These are phyloP conservation scores for Phytophthora macrochlamydospora DNA, from an alignment of 352 stramenopile species.

Conservation along the genomic window DNA sequence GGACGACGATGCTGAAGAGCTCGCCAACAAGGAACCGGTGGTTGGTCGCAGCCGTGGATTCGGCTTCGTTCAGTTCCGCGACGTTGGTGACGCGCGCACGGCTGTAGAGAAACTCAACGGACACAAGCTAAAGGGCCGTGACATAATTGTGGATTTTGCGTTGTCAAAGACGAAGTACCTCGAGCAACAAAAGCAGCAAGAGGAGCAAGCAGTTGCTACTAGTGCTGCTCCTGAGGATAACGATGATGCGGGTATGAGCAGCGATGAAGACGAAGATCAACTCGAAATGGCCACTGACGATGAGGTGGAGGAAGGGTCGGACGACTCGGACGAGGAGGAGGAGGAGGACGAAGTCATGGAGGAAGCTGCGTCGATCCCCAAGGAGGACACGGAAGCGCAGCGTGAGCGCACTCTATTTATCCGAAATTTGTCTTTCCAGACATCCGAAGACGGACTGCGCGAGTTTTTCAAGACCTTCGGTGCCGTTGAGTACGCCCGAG, in stretches of 20 bases:
- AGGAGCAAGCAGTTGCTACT: constrained; percentile 33
- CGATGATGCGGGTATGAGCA: constrained; percentile 43
- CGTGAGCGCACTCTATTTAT: constrained; percentile 84
- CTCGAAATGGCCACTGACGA: constrained; percentile 59
- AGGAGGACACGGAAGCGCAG: constrained; percentile 77
- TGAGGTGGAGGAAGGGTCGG: constrained; percentile 31
- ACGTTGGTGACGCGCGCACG: constrained; percentile 56
- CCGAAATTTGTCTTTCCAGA: constrained; percentile 88
- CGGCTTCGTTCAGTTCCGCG: constrained; percentile 84
- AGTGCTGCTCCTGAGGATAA: constrained; percentile 25
- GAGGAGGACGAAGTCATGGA: constrained; percentile 41
- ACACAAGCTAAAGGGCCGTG: constrained; percentile 77
- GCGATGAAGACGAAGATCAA: constrained; percentile 51
- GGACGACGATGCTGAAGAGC: constrained; percentile 17
- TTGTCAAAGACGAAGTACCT: constrained; percentile 82
- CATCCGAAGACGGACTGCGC: constrained; percentile 67
- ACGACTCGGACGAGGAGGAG: constrained; percentile 35
- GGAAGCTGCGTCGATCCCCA: constrained; percentile 26
- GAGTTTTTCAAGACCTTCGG: constrained; percentile 80
- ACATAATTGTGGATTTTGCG: constrained; percentile 89
- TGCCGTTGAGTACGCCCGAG: constrained; percentile 76
- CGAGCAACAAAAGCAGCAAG: constrained; percentile 71
- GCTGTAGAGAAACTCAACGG: constrained; percentile 82
- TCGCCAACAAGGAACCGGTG: constrained; percentile 20
- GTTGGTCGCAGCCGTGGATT: constrained; percentile 80